Percentiles rank a stretch among this genome's conserved stretches.
Conservation (phyloP, 805 yeast species). For the Ogataea pini region DNA sequence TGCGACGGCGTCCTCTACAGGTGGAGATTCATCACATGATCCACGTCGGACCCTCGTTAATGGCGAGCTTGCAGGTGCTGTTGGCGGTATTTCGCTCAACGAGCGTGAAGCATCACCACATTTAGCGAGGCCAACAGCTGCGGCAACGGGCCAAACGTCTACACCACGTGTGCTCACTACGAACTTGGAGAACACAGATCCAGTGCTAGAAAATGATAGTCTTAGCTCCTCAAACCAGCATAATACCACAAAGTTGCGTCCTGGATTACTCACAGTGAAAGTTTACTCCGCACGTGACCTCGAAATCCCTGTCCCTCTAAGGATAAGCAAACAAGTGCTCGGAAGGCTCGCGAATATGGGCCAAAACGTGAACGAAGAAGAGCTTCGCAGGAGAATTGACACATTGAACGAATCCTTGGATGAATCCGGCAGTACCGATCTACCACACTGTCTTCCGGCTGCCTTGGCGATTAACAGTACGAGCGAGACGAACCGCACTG, state of each 20-base stretch:
- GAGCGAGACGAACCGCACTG: slow-evolving; percentile 58
- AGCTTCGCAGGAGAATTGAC: slow-evolving; percentile 36
- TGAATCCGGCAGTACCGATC: slow-evolving; percentile 29
- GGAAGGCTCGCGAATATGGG: slow-evolving; percentile 67
- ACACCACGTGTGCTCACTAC: slow-evolving; percentile 27
- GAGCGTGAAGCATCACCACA: slow-evolving; percentile 2
- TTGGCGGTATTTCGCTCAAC: slow-evolving; percentile 13
- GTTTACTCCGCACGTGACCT: slow-evolving; percentile 70
- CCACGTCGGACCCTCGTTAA: slow-evolving; percentile 27
- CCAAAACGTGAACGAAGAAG: slow-evolving; percentile 37
- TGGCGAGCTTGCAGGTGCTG: slow-evolving; percentile 18
- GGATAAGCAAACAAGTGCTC: slow-evolving; percentile 61
- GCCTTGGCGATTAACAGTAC: slow-evolving; percentile 34
- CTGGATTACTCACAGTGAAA: slow-evolving; percentile 78
- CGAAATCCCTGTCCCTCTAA: slow-evolving; percentile 68
- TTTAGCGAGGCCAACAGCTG: not conserved
- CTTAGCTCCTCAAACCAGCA: not conserved
- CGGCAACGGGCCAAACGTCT: not conserved
- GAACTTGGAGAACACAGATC: slow-evolving; percentile 35
- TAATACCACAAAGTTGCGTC: slow-evolving; percentile 30
- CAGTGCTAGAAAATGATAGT: slow-evolving; percentile 31
- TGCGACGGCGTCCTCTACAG: slow-evolving; percentile 5
- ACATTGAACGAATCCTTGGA: slow-evolving; percentile 30
- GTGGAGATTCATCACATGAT: slow-evolving; percentile 22
- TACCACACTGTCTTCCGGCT: slow-evolving; percentile 47